Percentiles rank a stretch among this genome's conserved stretches.
Conservation (phyloP, 371 early-diverging fungal genomes). For the Zychaea mexicana region DNA sequence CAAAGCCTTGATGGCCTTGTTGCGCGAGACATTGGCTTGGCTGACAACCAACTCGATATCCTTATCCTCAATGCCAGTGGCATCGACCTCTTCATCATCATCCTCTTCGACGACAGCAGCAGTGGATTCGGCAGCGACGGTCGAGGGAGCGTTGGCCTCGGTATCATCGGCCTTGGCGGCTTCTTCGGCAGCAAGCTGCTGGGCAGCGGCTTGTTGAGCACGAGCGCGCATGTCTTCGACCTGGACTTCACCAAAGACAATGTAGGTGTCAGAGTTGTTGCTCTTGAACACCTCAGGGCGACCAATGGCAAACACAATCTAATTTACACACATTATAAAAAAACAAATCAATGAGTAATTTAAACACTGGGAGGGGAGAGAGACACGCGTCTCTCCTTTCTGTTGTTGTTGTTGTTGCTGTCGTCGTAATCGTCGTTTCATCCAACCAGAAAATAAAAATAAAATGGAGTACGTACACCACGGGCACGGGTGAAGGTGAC, state of each 20-base stretch:
- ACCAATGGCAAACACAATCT: conserved; percentile 86
- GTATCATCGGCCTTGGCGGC: conserved; percentile 53
- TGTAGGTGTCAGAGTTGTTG: conserved; percentile 88
- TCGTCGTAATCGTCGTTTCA: too few relatives aligned
- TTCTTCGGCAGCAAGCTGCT: conserved; percentile 60
- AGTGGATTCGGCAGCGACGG: conserved; percentile 34
- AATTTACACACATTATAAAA: not conserved
- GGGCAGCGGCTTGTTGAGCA: conserved; percentile 72
- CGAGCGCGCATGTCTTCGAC: conserved; percentile 84
- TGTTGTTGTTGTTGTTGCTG: too few relatives aligned
- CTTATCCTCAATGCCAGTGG: conserved; percentile 82
- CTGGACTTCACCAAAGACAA: conserved; percentile 96
- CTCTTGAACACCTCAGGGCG: conserved; percentile 95
- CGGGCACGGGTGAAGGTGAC: conserved; percentile 90
- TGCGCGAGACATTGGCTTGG: conserved; percentile 87
- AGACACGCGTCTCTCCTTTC: not conserved
- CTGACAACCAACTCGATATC: conserved; percentile 93
- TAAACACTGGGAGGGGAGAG: too few relatives aligned
- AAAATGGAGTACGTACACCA: conserved; percentile 55
- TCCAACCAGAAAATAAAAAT: too few relatives aligned
- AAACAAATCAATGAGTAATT: too few relatives aligned
- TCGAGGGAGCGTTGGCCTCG: conserved; percentile 34
- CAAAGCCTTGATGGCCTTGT: conserved; percentile 92
- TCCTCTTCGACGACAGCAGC: conserved; percentile 63
- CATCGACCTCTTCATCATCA: conserved; percentile 60